Evolutionary conservation across 352 stramenopile genomes (phyloP), one percentile per base, ranked within the genome.

Genomic region (Globisporangium radiosum): DNA sequence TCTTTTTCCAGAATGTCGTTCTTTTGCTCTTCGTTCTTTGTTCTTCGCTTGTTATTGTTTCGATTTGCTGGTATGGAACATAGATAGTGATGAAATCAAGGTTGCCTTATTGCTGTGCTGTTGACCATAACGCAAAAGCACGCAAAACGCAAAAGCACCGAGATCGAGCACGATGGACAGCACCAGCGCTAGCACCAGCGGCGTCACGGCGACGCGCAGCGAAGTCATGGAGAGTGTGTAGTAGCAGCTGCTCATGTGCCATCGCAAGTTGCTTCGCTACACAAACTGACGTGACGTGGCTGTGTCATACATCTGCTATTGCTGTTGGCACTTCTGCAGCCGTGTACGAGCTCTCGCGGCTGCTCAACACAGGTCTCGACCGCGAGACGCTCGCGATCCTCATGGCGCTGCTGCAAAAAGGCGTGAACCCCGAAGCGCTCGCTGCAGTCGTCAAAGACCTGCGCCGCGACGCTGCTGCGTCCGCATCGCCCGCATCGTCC

Each of bases 301-400:
- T 3, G 36, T 42, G 25, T 25, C 25, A 25, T 25, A 25, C 25
- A 25, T 25, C 25, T 25, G 25, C 25, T 1, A 25, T 25, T 25
- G 25, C 25, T 25, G 25, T 25, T 25, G 25, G 25, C 25, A 25
- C 25, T 25, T 25, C 25, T 25, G 36, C 60, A 94, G 87, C 88
- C 9, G 75, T 96, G 56, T 94, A 95, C 58, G 90, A 97, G 72
- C 81, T 97, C 25, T 96, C 88, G 44, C 85, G 75, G 15, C 73
- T 97, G 62, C 75, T 97, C 40, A 94, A 97, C 68, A 97, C 90
- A 25, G 90, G 90, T 0, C 70, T 97, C 42, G 88, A 97, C 62
- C 83, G 82, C 49, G 85, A 97, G 66, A 95, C 87, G 36, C 71
- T 97, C 47, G 75, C 72, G 57, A 93, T 96, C 63, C 71, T 97